phyloP scores from a whole-genome alignment of 2,329 filamentous ascomycete genomes.

The Penicillium sp. region DNA sequence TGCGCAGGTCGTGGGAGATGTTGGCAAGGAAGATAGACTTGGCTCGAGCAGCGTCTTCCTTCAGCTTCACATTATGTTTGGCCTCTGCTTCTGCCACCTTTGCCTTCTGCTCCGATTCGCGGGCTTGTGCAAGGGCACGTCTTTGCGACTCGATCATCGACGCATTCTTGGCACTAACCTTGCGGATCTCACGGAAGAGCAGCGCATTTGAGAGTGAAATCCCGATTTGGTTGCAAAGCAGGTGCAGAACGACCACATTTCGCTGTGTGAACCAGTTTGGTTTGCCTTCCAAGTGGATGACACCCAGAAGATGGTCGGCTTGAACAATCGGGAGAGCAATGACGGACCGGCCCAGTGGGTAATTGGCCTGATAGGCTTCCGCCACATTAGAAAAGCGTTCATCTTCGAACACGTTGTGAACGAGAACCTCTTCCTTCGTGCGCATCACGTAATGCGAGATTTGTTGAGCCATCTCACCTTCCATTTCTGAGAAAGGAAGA shows the following conservation, averaged over 20 bases:
- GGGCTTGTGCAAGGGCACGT: slow-evolving; percentile 57
- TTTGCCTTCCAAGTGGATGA: slow-evolving; percentile 59
- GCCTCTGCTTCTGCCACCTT: slow-evolving; percentile 62
- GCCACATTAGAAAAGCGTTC: slow-evolving; percentile 61
- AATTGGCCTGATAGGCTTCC: slow-evolving; percentile 52
- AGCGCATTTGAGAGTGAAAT: slow-evolving; percentile 62
- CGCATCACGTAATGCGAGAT: slow-evolving; percentile 60
- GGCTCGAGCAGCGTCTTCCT: slow-evolving; percentile 62
- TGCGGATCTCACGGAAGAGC: slow-evolving; percentile 58
- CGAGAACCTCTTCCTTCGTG: slow-evolving; percentile 59
- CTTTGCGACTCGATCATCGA: slow-evolving; percentile 64
- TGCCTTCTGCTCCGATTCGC: slow-evolving; percentile 60
- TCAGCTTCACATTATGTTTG: slow-evolving; percentile 60
- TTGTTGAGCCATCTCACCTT: slow-evolving; percentile 57
- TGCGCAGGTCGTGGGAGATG: slow-evolving; percentile 82
- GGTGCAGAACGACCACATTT: slow-evolving; percentile 48
- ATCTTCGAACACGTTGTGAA: slow-evolving; percentile 61
- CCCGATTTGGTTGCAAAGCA: slow-evolving; percentile 61
- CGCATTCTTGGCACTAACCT: slow-evolving; percentile 59
- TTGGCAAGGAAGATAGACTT: slow-evolving; percentile 98
- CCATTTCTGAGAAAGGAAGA: slow-evolving; percentile 53
- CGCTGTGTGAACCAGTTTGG: slow-evolving; percentile 62
- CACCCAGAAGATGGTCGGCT: slow-evolving; percentile 55
- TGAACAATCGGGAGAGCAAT: slow-evolving; percentile 61
- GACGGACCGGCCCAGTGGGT: slow-evolving; percentile 56